Conservation (phyloP, 2,329 filamentous ascomycete species). For the Xylariaceae sp. region DNA sequence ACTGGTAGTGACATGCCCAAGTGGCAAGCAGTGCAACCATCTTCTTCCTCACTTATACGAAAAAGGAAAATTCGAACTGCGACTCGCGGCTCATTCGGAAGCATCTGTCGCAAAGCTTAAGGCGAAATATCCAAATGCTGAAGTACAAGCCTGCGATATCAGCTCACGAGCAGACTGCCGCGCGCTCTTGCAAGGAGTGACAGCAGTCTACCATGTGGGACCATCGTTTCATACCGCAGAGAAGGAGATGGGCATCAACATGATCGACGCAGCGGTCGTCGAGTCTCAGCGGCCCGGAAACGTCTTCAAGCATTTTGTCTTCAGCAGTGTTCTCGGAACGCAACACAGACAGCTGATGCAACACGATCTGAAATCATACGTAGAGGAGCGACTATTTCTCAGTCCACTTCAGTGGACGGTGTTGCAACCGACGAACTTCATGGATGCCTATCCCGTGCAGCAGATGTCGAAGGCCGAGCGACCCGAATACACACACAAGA, state of each 20-base stretch:
- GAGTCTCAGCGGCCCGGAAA: constrained; percentile 17
- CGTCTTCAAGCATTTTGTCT: constrained; percentile 33
- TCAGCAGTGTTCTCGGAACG: constrained; percentile 30
- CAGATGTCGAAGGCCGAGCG: no score
- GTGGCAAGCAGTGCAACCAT: constrained; percentile 33
- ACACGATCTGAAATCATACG: not conserved
- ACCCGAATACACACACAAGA: no score
- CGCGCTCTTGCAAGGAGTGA: constrained; percentile 21
- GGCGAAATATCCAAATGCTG: constrained; percentile 28
- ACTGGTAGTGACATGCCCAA: constrained; percentile 35
- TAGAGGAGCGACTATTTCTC: not conserved
- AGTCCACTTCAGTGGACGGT: no score
- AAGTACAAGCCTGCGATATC: constrained; percentile 18
- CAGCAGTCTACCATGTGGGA: constrained; percentile 30
- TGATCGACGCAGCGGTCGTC: constrained; percentile 33
- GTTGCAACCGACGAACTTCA: no score
- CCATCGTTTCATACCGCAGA: constrained; percentile 33
- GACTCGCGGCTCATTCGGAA: constrained; percentile 30
- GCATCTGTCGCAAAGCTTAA: constrained; percentile 26
- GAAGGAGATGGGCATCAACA: constrained; percentile 29
- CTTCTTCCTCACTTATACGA: constrained; percentile 33
- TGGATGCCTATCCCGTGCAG: no score
- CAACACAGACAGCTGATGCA: constrained; percentile 32
- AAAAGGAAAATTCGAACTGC: constrained; percentile 29
- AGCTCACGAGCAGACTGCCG: not conserved